Evolutionary conservation across 768 basidiomycete genomes (phyloP).

Genomic region (Psilocybe subaeruginosa): DNA sequence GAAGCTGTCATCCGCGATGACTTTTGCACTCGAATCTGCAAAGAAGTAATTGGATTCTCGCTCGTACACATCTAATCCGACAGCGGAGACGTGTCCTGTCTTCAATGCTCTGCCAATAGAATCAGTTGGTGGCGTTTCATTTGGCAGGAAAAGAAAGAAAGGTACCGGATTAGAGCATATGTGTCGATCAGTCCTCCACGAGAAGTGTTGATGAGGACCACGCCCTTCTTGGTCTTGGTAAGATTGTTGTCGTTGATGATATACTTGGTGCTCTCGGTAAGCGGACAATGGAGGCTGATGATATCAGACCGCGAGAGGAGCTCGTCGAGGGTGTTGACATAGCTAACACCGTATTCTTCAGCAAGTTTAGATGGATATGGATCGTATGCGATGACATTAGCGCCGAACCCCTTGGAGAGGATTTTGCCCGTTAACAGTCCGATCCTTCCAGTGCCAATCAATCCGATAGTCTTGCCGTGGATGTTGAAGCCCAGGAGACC

Average conservation of each 20-base stretch:
- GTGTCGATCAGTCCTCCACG: constrained; percentile 46
- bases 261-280: constrained; percentile 38
- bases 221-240: constrained; percentile 40
- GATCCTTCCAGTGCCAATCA: constrained; percentile 48
- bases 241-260: constrained; percentile 44
- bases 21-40: constrained; percentile 43
- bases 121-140: background rate
- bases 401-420: constrained; percentile 39
- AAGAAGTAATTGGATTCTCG: constrained; percentile 45
- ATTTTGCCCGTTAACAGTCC: constrained; percentile 45
- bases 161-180: constrained; percentile 42
- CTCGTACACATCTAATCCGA: constrained; percentile 48
- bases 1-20: constrained; percentile 47
- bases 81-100: constrained; percentile 40
- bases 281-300: constrained; percentile 45
- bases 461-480: constrained; percentile 42
- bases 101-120: constrained; percentile 34
- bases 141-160: background rate
- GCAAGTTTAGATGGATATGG: constrained; percentile 37
- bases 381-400: constrained; percentile 43
- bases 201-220: constrained; percentile 45
- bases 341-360: constrained; percentile 37
- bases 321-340: constrained; percentile 39
- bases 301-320: constrained; percentile 40
- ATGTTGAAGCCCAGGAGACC: constrained; percentile 46